Percentiles rank a stretch among this genome's conserved stretches.
These are phyloP conservation scores for Populus simonii DNA, from an alignment of 345 rosid species.

Conservation along the genomic window DNA sequence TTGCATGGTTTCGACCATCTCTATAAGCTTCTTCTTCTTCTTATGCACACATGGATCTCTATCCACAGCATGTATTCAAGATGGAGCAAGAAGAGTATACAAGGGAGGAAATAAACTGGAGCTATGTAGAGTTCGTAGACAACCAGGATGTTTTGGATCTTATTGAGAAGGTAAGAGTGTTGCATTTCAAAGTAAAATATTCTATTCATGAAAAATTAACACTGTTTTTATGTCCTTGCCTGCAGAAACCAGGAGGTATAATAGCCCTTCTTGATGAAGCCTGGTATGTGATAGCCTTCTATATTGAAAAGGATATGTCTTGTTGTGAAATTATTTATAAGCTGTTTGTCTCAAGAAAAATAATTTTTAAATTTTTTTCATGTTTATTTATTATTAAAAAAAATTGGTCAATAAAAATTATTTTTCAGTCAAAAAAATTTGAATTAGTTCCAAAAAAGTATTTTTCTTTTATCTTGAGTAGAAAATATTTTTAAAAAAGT, in stretches of 20 bases:
- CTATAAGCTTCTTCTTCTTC: neutral
- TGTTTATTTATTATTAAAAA: no score
- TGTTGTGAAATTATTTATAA: neutral
- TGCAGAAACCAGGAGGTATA: conserved; percentile 85
- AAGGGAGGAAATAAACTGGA: conserved; percentile 72
- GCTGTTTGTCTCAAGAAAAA: neutral
- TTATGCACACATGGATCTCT: conserved; percentile 6
- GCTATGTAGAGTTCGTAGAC: conserved; percentile 73
- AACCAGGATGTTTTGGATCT: conserved; percentile 78
- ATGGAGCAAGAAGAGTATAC: conserved; percentile 80
- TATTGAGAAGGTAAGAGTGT: conserved; percentile 49
- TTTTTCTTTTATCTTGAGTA: no score
- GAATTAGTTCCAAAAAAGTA: no score
- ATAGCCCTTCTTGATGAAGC: conserved; percentile 77
- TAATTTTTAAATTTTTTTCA: no score
- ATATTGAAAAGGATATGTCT: neutral
- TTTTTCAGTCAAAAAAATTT: no score
- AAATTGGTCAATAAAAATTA: no score
- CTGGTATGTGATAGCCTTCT: conserved; percentile 43
- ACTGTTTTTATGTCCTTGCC: conserved; percentile 7
- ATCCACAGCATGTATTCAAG: conserved; percentile 68
- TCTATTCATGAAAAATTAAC: neutral
- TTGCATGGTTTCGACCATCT: neutral
- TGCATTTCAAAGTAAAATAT: neutral
- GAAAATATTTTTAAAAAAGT: no score